A percentile compares a stretch with the other conserved stretches of the same genome.
Conservation (phyloP, 2,329 filamentous ascomycete species). For the Scedosporium aurantiacum region DNA sequence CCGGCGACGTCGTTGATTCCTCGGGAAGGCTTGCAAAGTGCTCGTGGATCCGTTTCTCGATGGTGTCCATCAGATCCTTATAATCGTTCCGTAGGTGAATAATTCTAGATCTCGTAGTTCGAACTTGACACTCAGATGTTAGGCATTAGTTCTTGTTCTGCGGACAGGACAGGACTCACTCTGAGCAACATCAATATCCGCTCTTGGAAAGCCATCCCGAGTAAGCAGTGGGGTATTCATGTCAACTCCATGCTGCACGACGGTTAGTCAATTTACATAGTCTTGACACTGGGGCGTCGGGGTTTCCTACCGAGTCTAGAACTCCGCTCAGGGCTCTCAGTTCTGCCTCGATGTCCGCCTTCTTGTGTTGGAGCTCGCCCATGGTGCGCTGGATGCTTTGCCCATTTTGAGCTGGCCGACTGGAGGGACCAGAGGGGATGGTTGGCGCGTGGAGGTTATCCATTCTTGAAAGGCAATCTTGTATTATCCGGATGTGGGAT, state of each 20-base stretch:
- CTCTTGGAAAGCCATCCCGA: constrained; percentile 80
- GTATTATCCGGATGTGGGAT: constrained; percentile 1
- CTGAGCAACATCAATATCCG: constrained; percentile 90
- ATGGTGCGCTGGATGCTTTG: constrained; percentile 59
- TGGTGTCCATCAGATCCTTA: constrained; percentile 71
- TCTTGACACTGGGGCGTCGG: constrained; percentile 2
- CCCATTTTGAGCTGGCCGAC: constrained; percentile 30
- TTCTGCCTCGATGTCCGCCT: constrained; percentile 76
- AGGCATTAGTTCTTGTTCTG: not conserved
- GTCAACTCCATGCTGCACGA: constrained; percentile 67
- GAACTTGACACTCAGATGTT: constrained; percentile 44
- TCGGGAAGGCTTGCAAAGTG: constrained; percentile 67
- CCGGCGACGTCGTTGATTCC: constrained; percentile 13
- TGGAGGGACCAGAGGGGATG: constrained; percentile 63
- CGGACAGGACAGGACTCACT: constrained; percentile 41
- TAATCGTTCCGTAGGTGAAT: constrained; percentile 88
- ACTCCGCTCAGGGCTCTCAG: constrained; percentile 74
- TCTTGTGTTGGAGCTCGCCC: constrained; percentile 70
- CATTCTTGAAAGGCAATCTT: constrained; percentile 28
- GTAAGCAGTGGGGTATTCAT: constrained; percentile 87
- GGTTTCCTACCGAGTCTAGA: constrained; percentile 64
- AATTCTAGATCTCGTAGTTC: constrained; percentile 84
- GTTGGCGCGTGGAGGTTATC: constrained; percentile 47
- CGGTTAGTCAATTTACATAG: constrained; percentile 12
- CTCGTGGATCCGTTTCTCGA: constrained; percentile 80